A percentile compares a stretch with the other conserved stretches of the same genome.
These are phyloP conservation scores for Fusarium phyllophilum DNA, from an alignment of 2,329 filamentous ascomycete species.

Conservation along the genomic window DNA sequence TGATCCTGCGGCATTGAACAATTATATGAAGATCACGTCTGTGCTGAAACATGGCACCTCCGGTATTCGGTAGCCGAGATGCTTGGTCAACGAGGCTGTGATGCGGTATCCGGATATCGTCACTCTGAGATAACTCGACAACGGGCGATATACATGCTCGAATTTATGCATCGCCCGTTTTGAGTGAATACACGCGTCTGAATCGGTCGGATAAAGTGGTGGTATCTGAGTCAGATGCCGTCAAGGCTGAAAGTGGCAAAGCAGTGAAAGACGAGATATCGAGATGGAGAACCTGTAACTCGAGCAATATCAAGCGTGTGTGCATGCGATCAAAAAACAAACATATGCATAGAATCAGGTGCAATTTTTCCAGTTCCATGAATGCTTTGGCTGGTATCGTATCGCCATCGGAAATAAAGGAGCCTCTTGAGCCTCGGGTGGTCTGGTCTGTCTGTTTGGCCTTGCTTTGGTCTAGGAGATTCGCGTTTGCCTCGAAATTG, in stretches of 20 bases:
- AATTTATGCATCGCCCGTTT: not conserved
- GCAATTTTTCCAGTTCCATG: not conserved
- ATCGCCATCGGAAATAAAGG: not conserved
- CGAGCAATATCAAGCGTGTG: slow-evolving; percentile 1
- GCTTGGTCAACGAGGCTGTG: slow-evolving; percentile 2
- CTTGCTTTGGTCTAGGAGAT: slow-evolving; percentile 19
- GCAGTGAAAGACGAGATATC: slow-evolving; percentile 12
- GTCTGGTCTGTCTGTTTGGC: slow-evolving; percentile 22
- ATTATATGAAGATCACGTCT: not conserved
- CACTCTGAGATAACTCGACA: slow-evolving; percentile 12
- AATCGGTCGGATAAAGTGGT: not conserved
- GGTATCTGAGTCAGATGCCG: slow-evolving; percentile 37
- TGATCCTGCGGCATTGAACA: not conserved
- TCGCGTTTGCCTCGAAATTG: slow-evolving; percentile 32
- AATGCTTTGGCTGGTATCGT: not conserved
- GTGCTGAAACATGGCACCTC: slow-evolving; percentile 4
- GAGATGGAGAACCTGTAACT: slow-evolving; percentile 19
- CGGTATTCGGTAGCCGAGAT: slow-evolving; percentile 7
- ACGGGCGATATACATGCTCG: not conserved
- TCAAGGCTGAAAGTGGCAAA: slow-evolving; percentile 33
- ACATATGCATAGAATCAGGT: not conserved
- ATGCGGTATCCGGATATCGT: not conserved
- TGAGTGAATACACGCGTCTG: not conserved
- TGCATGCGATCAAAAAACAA: not conserved
- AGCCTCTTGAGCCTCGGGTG: slow-evolving; percentile 17